Evolutionary conservation across 176 grass and related monocot species (phyloP).

Genomic region (Oryza australiensis): DNA sequence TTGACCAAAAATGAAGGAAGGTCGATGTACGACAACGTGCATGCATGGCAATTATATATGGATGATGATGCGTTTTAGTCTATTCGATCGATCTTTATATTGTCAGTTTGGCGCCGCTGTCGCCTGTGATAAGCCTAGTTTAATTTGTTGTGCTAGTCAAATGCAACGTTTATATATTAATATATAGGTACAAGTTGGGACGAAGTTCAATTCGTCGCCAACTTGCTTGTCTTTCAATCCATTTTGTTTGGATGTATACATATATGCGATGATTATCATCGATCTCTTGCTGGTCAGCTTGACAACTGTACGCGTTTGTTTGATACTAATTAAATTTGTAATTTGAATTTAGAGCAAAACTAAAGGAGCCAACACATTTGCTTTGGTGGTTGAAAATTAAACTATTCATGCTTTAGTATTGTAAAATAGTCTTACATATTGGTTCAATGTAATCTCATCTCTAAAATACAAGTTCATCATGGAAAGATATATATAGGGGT

Average conservation of each 20-base stretch:
- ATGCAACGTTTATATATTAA: background rate
- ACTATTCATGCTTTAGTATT: too few relatives aligned
- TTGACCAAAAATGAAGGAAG: background rate
- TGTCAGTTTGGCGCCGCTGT: background rate
- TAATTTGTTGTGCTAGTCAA: background rate
- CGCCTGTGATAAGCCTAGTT: background rate
- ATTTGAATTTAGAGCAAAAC: background rate
- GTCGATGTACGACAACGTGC: background rate
- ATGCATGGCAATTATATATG: background rate
- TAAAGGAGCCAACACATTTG: too few relatives aligned
- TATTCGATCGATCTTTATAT: background rate
- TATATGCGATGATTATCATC: background rate
- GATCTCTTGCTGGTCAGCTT: background rate
- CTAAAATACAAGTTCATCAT: too few relatives aligned
- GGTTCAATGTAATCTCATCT: too few relatives aligned
- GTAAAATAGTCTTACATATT: too few relatives aligned
- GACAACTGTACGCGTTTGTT: background rate
- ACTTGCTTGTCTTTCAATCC: background rate
- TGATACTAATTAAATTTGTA: background rate
- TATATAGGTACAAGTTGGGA: background rate
- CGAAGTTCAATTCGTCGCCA: background rate
- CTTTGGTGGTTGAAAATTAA: too few relatives aligned
- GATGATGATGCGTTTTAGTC: background rate
- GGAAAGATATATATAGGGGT: too few relatives aligned
- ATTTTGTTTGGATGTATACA: background rate